Conservation (phyloP, 1,284 basidiomycete species). For the Pascua guehoae region DNA sequence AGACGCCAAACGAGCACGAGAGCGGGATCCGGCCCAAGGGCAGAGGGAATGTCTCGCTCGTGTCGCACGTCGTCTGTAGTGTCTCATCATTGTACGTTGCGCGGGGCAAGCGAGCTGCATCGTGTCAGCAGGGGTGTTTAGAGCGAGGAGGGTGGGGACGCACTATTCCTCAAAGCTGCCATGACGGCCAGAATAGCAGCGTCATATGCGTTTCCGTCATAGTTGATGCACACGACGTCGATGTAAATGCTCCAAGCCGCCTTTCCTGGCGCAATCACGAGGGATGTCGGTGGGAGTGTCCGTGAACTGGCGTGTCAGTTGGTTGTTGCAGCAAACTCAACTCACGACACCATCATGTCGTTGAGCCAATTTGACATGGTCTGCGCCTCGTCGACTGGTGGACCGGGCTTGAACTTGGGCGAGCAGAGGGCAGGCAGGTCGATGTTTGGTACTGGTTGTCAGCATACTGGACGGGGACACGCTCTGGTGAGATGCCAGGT, state of each 20-base stretch:
- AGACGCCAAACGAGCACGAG: slow-evolving; percentile 73
- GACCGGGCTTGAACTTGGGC: slow-evolving; percentile 88
- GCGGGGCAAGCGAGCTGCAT: slow-evolving; percentile 66
- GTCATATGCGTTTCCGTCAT: slow-evolving; percentile 93
- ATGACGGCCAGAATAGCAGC: slow-evolving; percentile 83
- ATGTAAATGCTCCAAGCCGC: slow-evolving; percentile 89
- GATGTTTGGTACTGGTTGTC: slow-evolving; percentile 67
- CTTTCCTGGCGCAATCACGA: slow-evolving; percentile 76
- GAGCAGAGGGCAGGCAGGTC: slow-evolving; percentile 91
- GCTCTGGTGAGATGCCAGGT: too few species aligned
- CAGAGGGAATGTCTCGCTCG: slow-evolving; percentile 52
- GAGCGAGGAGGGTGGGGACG: slow-evolving; percentile 35
- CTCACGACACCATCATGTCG: slow-evolving; percentile 67
- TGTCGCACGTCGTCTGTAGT: slow-evolving; percentile 63
- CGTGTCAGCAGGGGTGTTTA: neutral
- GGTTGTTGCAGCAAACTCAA: neutral
- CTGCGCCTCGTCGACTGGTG: slow-evolving; percentile 87
- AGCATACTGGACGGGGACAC: slow-evolving; percentile 1
- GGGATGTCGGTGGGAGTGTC: slow-evolving; percentile 61
- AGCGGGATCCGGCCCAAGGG: slow-evolving; percentile 57
- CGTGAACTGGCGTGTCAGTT: slow-evolving; percentile 56
- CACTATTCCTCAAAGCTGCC: slow-evolving; percentile 78
- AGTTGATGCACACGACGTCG: slow-evolving; percentile 91
- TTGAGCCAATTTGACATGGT: slow-evolving; percentile 76
- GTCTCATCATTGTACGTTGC: slow-evolving; percentile 69